Base-by-base conservation (phyloP, 208 protist genomes). In the Porcisia hertigi region DNA sequence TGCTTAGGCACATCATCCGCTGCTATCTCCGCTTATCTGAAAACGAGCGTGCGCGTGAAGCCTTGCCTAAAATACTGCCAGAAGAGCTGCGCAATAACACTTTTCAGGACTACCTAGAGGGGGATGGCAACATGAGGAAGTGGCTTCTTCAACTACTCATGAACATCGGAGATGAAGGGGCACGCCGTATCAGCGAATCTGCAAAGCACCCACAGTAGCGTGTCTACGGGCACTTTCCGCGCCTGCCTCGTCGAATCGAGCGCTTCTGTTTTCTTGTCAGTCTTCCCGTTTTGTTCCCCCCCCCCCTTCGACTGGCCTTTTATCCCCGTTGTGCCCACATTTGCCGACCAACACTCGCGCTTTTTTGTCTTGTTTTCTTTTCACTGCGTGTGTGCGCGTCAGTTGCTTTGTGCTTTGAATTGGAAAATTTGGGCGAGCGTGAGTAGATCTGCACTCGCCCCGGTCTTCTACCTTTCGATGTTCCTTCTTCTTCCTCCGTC, bases 1-100 rank as follows among this genome's bases (percentile, higher is more conserved):
- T 99, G 34, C 85, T 99, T 43, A 99, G 99, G 75, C 98, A 99
- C 86, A 98, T 99, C 59, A 97, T 99, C 53, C 94, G 98, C 63
- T 99, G 99, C 89, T 99, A 99, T 81, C 77, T 99, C 34, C 89
- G 98, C 14, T 92, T 99, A 8, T 94, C 97, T 23, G 98, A 99
- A 47, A 98, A 99, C 81, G 69, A 83, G n/a, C 89, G 91, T 7
- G 96, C 88, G 2, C 84, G 89, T 53, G 86, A 96, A 18, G 86
- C 88, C 3, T 86, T 98, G 11, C 79, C 73, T 12, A 83, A 88
- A 52, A 91, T 87, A 52, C 81, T 98, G 36, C 96, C 96, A 11
- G 77, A 86, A 54, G 92, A 94, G 64, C 84, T 98, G 75, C 91
- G 91, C 34, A 94, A 97, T 76, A 89, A 82, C 71, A 97, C 93